phyloP scores from a whole-genome alignment of 2,329 filamentous ascomycete genomes.

The Fusarium floridanum region DNA sequence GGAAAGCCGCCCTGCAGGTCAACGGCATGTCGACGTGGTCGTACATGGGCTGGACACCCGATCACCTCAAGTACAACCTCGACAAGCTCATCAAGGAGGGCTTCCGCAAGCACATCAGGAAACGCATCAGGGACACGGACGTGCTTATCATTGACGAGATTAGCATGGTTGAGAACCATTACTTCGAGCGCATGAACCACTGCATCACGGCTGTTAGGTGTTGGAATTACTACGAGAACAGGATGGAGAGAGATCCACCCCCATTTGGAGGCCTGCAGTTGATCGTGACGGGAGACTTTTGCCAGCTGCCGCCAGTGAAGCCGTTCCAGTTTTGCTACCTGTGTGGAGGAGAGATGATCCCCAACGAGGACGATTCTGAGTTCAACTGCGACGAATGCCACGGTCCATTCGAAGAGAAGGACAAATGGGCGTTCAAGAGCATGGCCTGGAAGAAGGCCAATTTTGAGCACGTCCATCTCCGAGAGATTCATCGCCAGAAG shows the following conservation, averaged over 20 bases:
- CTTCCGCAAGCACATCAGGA: conserved; percentile 26
- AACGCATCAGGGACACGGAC: conserved; percentile 59
- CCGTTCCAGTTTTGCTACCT: conserved; percentile 57
- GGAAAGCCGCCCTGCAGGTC: conserved; percentile 69
- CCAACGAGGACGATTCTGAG: not conserved
- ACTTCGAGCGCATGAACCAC: conserved; percentile 41
- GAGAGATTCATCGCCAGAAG: conserved; percentile 68
- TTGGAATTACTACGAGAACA: not conserved
- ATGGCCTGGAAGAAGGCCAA: conserved; percentile 65
- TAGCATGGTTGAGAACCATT: conserved; percentile 71
- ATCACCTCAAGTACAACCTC: conserved; percentile 37
- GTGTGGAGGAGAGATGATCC: conserved; percentile 26
- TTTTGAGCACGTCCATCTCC: conserved; percentile 66
- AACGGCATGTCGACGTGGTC: conserved; percentile 68
- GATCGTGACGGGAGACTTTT: conserved; percentile 63
- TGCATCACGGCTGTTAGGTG: conserved; percentile 49
- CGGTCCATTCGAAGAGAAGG: conserved; percentile 56
- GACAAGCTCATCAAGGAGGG: not conserved
- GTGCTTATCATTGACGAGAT: conserved; percentile 76
- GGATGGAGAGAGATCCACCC: not conserved
- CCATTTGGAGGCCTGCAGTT: conserved; percentile 46
- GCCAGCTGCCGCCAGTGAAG: conserved; percentile 70
- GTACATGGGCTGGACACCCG: conserved; percentile 68
- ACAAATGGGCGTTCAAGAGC: conserved; percentile 73
- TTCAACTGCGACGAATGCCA: conserved; percentile 51